phyloP scores from a whole-genome alignment of 257 asterid genomes.

The Salvia hispanica region DNA sequence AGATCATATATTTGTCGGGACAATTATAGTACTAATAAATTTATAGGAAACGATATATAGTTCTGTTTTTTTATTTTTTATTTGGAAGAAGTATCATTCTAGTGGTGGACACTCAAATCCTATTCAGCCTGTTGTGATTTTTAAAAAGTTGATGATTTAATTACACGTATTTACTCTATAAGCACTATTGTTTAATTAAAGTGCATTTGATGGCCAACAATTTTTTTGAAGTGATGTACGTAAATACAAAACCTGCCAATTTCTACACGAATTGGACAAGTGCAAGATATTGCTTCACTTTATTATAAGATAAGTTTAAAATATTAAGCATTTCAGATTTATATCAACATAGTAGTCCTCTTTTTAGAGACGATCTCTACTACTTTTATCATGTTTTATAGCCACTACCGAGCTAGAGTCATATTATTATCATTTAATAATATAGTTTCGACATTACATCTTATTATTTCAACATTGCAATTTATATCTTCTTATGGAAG shows the following conservation, averaged over 20 bases:
- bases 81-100: background rate
- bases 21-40: background rate
- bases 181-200: background rate
- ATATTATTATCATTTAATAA: background rate
- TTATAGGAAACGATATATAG: background rate
- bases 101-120: constrained; percentile 26
- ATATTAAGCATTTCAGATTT: background rate
- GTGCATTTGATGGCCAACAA: constrained; percentile 22
- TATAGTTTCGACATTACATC: background rate
- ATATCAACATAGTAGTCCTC: background rate
- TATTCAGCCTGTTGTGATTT: constrained; percentile 24
- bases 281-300: constrained; percentile 6
- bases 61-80: background rate
- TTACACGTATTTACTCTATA: background rate
- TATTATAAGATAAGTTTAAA: constrained; percentile 4
- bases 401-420: background rate
- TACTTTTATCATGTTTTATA: background rate
- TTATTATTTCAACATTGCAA: background rate
- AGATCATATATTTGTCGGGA: no score
- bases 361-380: background rate
- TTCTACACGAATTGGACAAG: constrained; percentile 12
- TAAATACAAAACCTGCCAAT: constrained; percentile 8
- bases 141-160: background rate
- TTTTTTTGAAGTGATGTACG: background rate
- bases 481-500: background rate